Conservation (phyloP, 768 basidiomycete species). For the Phallus indusiatus region DNA sequence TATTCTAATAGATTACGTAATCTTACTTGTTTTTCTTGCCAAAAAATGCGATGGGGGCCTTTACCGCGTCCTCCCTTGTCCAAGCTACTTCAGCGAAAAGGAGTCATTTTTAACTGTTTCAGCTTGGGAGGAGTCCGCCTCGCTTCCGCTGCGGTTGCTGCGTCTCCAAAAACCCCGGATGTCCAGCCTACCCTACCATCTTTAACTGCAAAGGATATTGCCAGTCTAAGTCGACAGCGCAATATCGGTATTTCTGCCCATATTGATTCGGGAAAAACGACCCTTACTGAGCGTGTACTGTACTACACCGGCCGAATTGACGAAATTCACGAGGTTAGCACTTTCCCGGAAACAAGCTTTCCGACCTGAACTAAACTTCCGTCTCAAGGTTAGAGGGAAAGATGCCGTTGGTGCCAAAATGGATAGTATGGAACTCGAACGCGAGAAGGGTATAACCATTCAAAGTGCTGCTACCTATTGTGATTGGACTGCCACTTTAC, state of each 20-base stretch:
- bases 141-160: slow-evolving; percentile 10
- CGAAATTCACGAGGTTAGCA: slow-evolving; percentile 89
- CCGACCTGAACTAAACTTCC: not conserved
- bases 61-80: not conserved
- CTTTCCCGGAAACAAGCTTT: not conserved
- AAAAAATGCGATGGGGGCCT: not conserved
- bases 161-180: not conserved
- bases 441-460: slow-evolving; percentile 99
- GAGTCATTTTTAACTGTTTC: too few species aligned
- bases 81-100: not conserved
- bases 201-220: slow-evolving; percentile 56
- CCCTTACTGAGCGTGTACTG: slow-evolving; percentile 89
- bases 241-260: slow-evolving; percentile 97
- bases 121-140: not conserved
- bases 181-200: not conserved
- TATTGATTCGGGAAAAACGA: slow-evolving; percentile 97
- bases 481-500: slow-evolving; percentile 78
- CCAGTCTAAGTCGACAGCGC: slow-evolving; percentile 64
- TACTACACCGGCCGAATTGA: slow-evolving; percentile 94
- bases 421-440: slow-evolving; percentile 98
- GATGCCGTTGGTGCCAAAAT: slow-evolving; percentile 98
- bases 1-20: not conserved
- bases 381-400: slow-evolving; percentile 70
- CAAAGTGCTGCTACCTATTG: slow-evolving; percentile 98
- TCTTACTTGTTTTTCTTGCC: not conserved